Evolutionary conservation across 2,329 filamentous ascomycete species (phyloP), one percentile per base, ranked within the genome.

Genomic region (Cladosporium cucumerinum): DNA sequence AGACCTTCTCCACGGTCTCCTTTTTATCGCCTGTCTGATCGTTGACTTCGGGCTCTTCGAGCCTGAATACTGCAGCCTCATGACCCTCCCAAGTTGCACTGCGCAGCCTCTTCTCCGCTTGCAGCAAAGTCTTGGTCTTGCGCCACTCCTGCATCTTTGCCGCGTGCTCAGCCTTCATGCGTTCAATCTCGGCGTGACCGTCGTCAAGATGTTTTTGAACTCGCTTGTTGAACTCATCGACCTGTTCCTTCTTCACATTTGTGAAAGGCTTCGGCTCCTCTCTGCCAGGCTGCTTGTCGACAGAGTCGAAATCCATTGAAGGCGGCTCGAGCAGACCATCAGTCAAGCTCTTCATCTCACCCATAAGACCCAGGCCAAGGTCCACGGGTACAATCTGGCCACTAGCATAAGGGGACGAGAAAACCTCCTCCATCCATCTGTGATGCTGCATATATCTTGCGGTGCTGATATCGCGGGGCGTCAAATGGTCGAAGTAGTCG

Each of bases 341-440:
- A 0, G 95, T 98, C 62, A 98, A 80, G 0, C 86, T 84, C 26
- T 91, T 88, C 23, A 99, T 82, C 76, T 93, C 90, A 43, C 95
- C 95, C 78, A 82, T 81, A 12, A 83, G 84, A 4, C 95, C 95
- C 11, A 98, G 82, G 0, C 93, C 93, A 36, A 98, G 85, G 74
- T 97, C 93, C 2, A 93, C 87, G 0, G 94, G 93, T 10, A 89
- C 87, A 65, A 99, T 96, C 74, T 96, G 92, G 58, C 85, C 86
- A 67, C 94, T 90, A 26, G 90, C 85, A 74, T 97, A 97, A 0
- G 93, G 92, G 1, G 94, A 98, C 0, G 91, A 92, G 62, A 98
- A 86, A 30, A 99, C 89, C 78, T 99, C 94, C 74, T 98, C 95
- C 92, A 99, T 97, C 95, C 94, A 98, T 76, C 97, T 92, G 73